These are phyloP conservation scores for Globisporangium megalacanthum DNA, from an alignment of 352 stramenopile genomes.

Conservation along the genomic window DNA sequence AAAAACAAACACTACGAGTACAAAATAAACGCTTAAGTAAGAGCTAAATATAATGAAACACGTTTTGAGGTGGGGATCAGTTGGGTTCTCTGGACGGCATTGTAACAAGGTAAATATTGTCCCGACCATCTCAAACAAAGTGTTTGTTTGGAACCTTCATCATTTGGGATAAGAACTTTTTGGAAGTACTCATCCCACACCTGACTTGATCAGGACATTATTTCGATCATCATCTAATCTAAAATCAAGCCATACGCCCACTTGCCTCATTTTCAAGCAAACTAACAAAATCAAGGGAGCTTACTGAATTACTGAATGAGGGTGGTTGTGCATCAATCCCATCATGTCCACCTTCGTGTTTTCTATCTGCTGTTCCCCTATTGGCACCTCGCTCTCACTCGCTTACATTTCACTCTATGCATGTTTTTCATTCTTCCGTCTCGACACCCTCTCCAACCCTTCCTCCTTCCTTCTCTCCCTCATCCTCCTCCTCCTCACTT, in stretches of 20 bases:
- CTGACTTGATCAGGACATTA: neutral
- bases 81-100: constrained; percentile 29
- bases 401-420: neutral
- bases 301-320: too few species aligned
- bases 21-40: neutral
- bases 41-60: neutral
- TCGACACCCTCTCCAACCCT: neutral
- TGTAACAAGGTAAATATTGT: constrained; percentile 38
- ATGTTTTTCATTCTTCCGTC: neutral
- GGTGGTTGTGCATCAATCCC: too few species aligned
- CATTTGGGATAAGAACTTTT: constrained; percentile 45
- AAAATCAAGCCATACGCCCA: neutral
- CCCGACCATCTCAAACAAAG: constrained; percentile 32
- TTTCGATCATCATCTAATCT: neutral
- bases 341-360: too few species aligned
- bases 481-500: constrained; percentile 1
- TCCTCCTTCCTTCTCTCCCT: too few species aligned
- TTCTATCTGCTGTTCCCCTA: too few species aligned
- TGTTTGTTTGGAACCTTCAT: constrained; percentile 33
- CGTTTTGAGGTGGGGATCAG: constrained; percentile 20
- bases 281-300: too few species aligned
- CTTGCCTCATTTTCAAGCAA: neutral
- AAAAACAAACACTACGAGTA: too few species aligned
- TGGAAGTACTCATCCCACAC: constrained; percentile 39
- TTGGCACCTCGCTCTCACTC: neutral